Percentiles rank a stretch among this genome's conserved stretches.
phyloP scores from a whole-genome alignment of 2,329 filamentous ascomycete species.

The Fonsecaea erecta region DNA sequence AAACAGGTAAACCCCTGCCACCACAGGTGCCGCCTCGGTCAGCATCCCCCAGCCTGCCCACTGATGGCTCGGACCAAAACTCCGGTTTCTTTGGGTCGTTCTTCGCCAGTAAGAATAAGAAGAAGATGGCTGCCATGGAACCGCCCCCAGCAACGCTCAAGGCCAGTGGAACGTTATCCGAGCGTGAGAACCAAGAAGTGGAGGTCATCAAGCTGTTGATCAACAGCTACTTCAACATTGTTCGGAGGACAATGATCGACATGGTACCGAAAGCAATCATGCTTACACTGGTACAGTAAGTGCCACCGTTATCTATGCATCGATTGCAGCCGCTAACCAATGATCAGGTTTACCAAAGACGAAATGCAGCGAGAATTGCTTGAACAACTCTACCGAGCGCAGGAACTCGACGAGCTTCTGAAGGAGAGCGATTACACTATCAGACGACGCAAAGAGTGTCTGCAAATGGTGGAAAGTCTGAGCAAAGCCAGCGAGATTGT shows the following conservation, averaged over 20 bases:
- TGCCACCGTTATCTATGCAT: conserved; percentile 39
- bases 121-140: conserved; percentile 99
- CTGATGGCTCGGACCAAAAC: conserved; percentile 60
- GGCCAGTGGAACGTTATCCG: conserved; percentile 88
- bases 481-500: conserved; percentile 93
- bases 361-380: conserved; percentile 98
- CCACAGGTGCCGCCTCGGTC: conserved; percentile 70
- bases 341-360: conserved; percentile 81
- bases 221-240: conserved; percentile 96
- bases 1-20: conserved; percentile 93
- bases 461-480: conserved; percentile 97
- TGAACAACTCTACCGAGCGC: conserved; percentile 94
- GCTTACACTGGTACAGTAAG: conserved; percentile 93
- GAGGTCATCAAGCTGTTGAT: conserved; percentile 99
- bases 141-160: conserved; percentile 89
- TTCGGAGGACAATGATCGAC: conserved; percentile 97
- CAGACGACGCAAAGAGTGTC: conserved; percentile 93
- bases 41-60: conserved; percentile 73
- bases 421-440: conserved; percentile 99
- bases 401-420: conserved; percentile 88
- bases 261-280: conserved; percentile 99
- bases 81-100: conserved; percentile 96
- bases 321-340: conserved; percentile 27
- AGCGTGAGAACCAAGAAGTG: conserved; percentile 93
- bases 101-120: conserved; percentile 99